Evolutionary conservation across 2,329 filamentous ascomycete genomes (phyloP), one percentile per base, ranked within the genome.

Genomic region (Fusarium albidum): DNA sequence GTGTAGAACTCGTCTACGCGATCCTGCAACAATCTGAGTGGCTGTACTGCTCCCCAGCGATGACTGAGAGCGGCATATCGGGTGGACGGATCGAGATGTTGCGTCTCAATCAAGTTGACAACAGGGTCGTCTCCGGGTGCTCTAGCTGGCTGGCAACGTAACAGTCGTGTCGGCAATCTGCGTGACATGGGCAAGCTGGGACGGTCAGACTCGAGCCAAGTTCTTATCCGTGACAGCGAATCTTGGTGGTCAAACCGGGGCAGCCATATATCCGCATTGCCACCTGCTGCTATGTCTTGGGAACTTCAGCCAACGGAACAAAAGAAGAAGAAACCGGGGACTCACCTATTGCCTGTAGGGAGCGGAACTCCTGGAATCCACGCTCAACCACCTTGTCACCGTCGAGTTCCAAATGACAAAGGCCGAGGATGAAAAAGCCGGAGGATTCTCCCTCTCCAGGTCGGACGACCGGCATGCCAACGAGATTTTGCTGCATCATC

Each of bases 51-150:
- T 1, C 55, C 59, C 59, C 59, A 63, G 9, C 55, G 55, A 53
- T 62, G 59, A 21, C 59, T 62, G 29, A 62, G 59, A 10, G 59
- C 55, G 18, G 33, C 34, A 48, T 61, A 61, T 27, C 21, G 41
- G 14, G 53, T 61, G 17, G 33, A 50, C 10, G 28, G n/a, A 4
- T 27, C 25, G 10, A 61, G 29, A 0, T 12, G 26, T 6, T 5
- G 13, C 13, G 52, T 34, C 14, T 48, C 11, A 2, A 54, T n/a
- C 7, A 60, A 35, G 14, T 13, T 60, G 3, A 61, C 40, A n/a
- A n/a, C 29, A 15, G 52, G 40, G 0, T 31, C 15, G 5, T 38
- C 18, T 14, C 28, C 17, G 3, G 40, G 13, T 6, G 14, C 28
- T 11, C 32, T 10, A 7, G 56, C 47, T 25, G 13, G 29, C 9